Evolutionary conservation across 768 basidiomycete genomes (phyloP), one percentile per base, ranked within the genome.

Genomic region (Pleurotus giganteus): DNA sequence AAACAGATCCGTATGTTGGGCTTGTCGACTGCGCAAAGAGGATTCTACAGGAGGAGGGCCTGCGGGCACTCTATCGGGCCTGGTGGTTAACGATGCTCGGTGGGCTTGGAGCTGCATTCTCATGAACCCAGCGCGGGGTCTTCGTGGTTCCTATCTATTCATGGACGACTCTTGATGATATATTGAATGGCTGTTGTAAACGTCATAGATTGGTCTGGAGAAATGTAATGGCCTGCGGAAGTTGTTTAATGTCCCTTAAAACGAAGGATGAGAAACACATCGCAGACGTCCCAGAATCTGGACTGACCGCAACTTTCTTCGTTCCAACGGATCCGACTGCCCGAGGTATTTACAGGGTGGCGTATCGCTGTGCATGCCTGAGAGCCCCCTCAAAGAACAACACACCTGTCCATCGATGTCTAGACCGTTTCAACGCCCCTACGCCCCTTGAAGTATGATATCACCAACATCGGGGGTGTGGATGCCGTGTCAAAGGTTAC

Each of bases 11-110:
- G 26, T 94, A 94, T 64, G 65, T 78, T 31, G 86, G 91, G 5
- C 67, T 94, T 28, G 66, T 81, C 6, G 88, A 94, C 65, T 92
- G 90, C 56, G 84, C 76, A 9, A 88, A 88, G 69, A 78, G 83
- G 59, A 91, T 93, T 29, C 65, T 88, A 11, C 78, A 86, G 29
- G 91, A 94, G 67, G 92, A 94, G 66, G 92, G 92, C 1, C 80
- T 79, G 71, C 65, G 67, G 60, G 78, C 88, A 0, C 66, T 94
- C 52, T 91, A 89, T 65, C 85, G 91, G 29, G 91, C 86, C 4
- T 93, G 90, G 90, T 93, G 91, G 91, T 64, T 91, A 47, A 90
- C 88, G 3, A 72, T 88, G 67, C 60, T 90, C 36, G 86, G 82
- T 26, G 80, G 81, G 36, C 66, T 87, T 29, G 71, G 65, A 46